These are phyloP conservation scores for Acephala macrosclerotiorum DNA, from an alignment of 2,329 filamentous ascomycete species.

Conservation along the genomic window DNA sequence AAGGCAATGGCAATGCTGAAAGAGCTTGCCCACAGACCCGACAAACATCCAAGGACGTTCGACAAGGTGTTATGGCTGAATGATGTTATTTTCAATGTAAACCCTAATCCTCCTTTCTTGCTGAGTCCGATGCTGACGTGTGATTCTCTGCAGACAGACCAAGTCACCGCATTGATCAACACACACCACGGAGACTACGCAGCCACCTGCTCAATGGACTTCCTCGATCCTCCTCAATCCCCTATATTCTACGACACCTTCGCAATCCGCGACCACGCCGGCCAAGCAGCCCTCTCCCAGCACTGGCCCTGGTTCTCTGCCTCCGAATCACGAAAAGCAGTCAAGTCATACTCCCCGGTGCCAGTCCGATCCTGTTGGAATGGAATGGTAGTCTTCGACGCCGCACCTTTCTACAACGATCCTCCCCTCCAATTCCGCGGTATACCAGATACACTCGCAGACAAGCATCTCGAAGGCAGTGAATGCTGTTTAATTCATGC, in stretches of 20 bases:
- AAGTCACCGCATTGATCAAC: conserved; percentile 61
- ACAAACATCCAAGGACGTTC: conserved; percentile 39
- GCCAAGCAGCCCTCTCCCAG: conserved; percentile 53
- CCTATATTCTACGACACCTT: conserved; percentile 66
- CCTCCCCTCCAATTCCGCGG: conserved; percentile 63
- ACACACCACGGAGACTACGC: conserved; percentile 65
- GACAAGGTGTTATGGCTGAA: conserved; percentile 68
- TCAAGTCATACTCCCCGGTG: conserved; percentile 57
- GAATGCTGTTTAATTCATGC: conserved; percentile 81
- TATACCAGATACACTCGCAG: conserved; percentile 65
- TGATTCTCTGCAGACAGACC: conserved; percentile 51
- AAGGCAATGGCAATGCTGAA: conserved; percentile 52
- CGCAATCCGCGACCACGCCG: conserved; percentile 58
- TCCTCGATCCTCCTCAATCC: conserved; percentile 55
- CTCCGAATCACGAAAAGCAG: conserved; percentile 56
- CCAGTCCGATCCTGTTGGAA: conserved; percentile 65
- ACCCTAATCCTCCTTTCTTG: conserved; percentile 26
- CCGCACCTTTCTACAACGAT: conserved; percentile 57
- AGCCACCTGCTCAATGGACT: conserved; percentile 68
- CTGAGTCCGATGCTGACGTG: neutral
- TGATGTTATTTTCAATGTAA: conserved; percentile 66
- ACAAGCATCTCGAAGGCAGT: conserved; percentile 73
- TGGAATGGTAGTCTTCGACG: conserved; percentile 59
- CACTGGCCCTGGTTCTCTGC: conserved; percentile 66
- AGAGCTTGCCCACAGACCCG: neutral